phyloP scores from a whole-genome alignment of 2,329 filamentous ascomycete genomes.

The Hortaea werneckii region DNA sequence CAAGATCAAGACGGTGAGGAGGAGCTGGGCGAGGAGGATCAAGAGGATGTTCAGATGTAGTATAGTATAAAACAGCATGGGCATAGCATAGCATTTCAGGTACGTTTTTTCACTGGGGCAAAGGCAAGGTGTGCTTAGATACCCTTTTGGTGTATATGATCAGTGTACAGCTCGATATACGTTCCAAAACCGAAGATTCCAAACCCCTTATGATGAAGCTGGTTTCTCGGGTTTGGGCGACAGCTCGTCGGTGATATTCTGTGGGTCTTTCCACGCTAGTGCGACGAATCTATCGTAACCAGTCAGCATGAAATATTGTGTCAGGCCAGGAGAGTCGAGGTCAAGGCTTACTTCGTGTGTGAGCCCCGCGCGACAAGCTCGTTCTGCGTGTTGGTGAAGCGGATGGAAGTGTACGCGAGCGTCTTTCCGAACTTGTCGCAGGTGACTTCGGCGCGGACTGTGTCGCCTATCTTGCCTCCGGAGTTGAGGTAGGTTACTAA shows the following conservation, averaged over 20 bases:
- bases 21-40: slow-evolving; percentile 7
- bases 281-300: slow-evolving; percentile 40
- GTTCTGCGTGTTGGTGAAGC: slow-evolving; percentile 49
- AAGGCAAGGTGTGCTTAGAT: neutral
- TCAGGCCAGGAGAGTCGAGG: neutral
- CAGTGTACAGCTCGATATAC: neutral
- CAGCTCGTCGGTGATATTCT: slow-evolving; percentile 51
- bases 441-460: slow-evolving; percentile 40
- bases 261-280: slow-evolving; percentile 51
- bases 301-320: neutral
- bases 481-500: slow-evolving; percentile 54
- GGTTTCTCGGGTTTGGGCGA: slow-evolving; percentile 26
- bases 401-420: slow-evolving; percentile 52
- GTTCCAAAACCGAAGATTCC: neutral
- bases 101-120: too few relatives aligned
- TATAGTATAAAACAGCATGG: neutral
- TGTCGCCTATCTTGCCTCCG: slow-evolving; percentile 53
- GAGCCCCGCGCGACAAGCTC: slow-evolving; percentile 55
- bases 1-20: slow-evolving; percentile 24
- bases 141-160: neutral
- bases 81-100: neutral
- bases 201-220: neutral
- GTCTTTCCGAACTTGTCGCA: slow-evolving; percentile 60
- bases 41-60: neutral
- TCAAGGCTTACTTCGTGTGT: slow-evolving; percentile 48